phyloP scores from a whole-genome alignment of 495 filamentous ascomycete genomes.

The Podospora bellae-mahoneyi region DNA sequence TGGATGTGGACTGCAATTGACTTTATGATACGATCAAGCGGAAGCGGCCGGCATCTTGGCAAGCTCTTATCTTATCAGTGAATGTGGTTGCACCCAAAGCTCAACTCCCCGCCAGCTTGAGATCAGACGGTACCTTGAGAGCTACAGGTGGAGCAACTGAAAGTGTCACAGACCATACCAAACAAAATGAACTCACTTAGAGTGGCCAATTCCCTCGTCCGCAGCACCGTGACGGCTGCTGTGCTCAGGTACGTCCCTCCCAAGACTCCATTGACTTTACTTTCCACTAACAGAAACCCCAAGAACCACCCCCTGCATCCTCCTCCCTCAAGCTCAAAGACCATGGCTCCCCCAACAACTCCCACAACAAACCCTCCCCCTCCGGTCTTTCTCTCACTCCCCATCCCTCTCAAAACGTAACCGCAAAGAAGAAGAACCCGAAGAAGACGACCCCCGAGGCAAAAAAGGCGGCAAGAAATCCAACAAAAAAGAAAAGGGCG shows the following conservation, averaged over 20 bases:
- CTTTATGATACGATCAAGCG: background rate
- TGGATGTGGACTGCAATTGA: background rate
- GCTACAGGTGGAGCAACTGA: background rate
- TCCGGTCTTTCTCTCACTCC: constrained; percentile 7
- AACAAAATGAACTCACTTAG: constrained; percentile 25
- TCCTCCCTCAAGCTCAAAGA: background rate
- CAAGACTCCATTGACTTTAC: constrained; percentile 15
- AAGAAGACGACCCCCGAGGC: constrained; percentile 13
- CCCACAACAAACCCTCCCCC: background rate
- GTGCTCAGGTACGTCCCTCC: constrained; percentile 9
- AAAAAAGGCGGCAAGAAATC: constrained; percentile 4
- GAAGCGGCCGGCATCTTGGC: background rate
- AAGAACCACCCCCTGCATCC: background rate
- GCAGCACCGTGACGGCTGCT: constrained; percentile 10
- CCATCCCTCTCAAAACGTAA: background rate
- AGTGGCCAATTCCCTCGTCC: constrained; percentile 25
- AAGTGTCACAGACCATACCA: background rate
- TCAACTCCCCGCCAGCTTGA: background rate
- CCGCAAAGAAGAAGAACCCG: constrained; percentile 9
- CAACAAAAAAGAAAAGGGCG: background rate
- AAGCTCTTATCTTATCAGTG: constrained; percentile 5
- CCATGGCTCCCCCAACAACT: too few species aligned
- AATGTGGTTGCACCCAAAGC: constrained; percentile 1
- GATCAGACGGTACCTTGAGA: constrained; percentile 11
- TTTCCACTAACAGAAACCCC: background rate